A percentile compares a stretch with the other conserved stretches of the same genome.
These are phyloP conservation scores for Zymoseptoria brevis DNA, from an alignment of 2,329 filamentous ascomycete genomes.

Conservation along the genomic window DNA sequence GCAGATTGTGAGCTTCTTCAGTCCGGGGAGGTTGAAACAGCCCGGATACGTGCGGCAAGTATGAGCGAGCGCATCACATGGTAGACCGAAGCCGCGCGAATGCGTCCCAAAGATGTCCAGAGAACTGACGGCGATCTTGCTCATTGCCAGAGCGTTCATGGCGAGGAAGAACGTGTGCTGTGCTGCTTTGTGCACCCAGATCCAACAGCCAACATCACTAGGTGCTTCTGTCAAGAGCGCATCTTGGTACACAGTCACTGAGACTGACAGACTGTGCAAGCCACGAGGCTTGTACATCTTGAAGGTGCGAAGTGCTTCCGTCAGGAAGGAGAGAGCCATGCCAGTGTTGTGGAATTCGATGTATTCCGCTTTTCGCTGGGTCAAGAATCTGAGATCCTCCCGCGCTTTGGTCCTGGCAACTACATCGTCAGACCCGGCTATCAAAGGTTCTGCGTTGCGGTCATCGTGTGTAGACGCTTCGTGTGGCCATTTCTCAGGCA, in stretches of 20 bases:
- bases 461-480: no score
- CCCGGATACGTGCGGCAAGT: not conserved
- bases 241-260: not conserved
- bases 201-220: not conserved
- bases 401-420: not conserved
- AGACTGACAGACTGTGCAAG: not conserved
- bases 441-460: no score
- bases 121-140: not conserved
- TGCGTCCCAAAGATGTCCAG: not conserved
- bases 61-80: not conserved
- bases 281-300: no score
- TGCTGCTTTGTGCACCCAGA: not conserved
- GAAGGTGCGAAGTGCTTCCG: not conserved
- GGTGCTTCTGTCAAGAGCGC: not conserved
- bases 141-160: not conserved
- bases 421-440: not conserved
- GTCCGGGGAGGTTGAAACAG: not conserved
- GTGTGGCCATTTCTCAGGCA: no score
- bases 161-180: not conserved
- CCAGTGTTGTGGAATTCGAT: not conserved
- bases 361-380: not conserved
- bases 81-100: not conserved
- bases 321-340: not conserved
- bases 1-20: not conserved
- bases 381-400: not conserved